Percentiles rank a stretch among this genome's conserved stretches.
Conservation (phyloP, 1,284 basidiomycete species). For the Exsudoporus floridanus region DNA sequence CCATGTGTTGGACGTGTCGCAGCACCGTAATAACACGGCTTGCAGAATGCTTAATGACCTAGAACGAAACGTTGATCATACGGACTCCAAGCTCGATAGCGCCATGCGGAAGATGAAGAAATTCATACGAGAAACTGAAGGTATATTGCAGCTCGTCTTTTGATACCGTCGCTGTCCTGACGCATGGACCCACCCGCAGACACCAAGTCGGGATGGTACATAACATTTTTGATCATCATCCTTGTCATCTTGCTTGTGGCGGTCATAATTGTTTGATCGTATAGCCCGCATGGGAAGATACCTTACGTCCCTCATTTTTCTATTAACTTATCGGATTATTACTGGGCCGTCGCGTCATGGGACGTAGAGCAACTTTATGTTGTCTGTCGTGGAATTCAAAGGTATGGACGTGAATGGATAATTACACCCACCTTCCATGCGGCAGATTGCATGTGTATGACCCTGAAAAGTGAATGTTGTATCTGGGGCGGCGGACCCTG, state of each 20-base stretch:
- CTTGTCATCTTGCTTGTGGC: slow-evolving; percentile 49
- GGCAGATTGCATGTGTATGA: neutral
- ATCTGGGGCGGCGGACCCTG: neutral
- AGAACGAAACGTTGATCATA: slow-evolving; percentile 69
- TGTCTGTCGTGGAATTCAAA: neutral
- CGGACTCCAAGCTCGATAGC: slow-evolving; percentile 66
- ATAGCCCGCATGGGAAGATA: slow-evolving; percentile 7
- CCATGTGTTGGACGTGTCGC: neutral
- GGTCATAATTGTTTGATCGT: slow-evolving; percentile 47
- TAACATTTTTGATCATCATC: slow-evolving; percentile 53
- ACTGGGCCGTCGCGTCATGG: neutral
- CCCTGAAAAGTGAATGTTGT: neutral
- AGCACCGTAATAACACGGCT: slow-evolving; percentile 1
- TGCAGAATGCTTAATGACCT: slow-evolving; percentile 83
- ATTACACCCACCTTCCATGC: neutral
- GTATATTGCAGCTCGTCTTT: slow-evolving; percentile 36
- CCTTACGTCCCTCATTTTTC: slow-evolving; percentile 5
- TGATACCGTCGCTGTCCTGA: neutral
- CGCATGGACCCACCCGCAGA: slow-evolving; percentile 38
- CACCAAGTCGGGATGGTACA: slow-evolving; percentile 72
- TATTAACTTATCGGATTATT: slow-evolving; percentile 24
- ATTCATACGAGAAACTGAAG: slow-evolving; percentile 83
- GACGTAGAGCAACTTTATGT: neutral
- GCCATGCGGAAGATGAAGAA: slow-evolving; percentile 76
- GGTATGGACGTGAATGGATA: neutral